Percentiles rank a stretch among this genome's conserved stretches.
Conservation (phyloP, 2,329 filamentous ascomycete species). For the Arthrobotrys iridis region DNA sequence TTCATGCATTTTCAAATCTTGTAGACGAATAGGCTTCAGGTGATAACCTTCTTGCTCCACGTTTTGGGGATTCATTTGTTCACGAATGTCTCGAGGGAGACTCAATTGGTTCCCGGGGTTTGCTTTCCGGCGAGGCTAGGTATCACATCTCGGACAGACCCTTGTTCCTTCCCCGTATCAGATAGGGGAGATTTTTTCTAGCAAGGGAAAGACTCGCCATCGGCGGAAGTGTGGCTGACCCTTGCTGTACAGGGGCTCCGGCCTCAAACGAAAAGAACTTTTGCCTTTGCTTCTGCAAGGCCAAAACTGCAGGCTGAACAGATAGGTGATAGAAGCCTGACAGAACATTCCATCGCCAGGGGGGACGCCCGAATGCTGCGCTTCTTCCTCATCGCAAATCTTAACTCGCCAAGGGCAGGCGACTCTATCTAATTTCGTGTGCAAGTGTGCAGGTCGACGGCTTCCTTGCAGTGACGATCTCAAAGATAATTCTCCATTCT, state of each 20-base stretch:
- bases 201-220: conserved; percentile 41
- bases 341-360: conserved; percentile 53
- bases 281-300: conserved; percentile 39
- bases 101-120: conserved; percentile 31
- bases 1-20: conserved; percentile 1
- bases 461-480: conserved; percentile 35
- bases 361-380: conserved; percentile 25
- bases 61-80: conserved; percentile 45
- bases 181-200: conserved; percentile 51
- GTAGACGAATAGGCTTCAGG: conserved; percentile 36
- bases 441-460: conserved; percentile 16
- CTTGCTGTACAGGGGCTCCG: conserved; percentile 43
- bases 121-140: conserved; percentile 34
- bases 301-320: conserved; percentile 37
- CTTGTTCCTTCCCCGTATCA: conserved; percentile 49
- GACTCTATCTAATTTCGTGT: conserved; percentile 6
- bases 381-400: conserved; percentile 49
- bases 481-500: conserved; percentile 32
- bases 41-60: conserved; percentile 48
- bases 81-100: conserved; percentile 22
- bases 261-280: conserved; percentile 42
- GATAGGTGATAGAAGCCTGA: conserved; percentile 53
- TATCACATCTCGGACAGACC: conserved; percentile 36
- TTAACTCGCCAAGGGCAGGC: conserved; percentile 24
- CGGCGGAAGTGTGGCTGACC: conserved; percentile 28